Conservation (phyloP, 345 rosid species). For the Aethionema arabicum region DNA sequence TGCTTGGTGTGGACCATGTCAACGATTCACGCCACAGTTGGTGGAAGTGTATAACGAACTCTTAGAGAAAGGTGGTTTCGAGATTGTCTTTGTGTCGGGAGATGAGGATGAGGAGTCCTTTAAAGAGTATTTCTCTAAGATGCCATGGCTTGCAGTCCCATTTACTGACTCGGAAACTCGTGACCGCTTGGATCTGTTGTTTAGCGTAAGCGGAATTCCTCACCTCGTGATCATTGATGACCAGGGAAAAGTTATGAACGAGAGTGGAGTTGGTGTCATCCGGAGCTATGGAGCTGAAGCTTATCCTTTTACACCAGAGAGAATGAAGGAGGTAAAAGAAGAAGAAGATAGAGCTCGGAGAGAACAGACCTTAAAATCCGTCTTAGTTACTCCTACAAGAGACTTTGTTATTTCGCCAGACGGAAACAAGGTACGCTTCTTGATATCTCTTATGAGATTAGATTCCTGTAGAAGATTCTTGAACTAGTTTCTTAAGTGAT, state of each 20-base stretch:
- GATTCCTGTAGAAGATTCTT: background rate
- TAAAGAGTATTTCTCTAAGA: slow-evolving; percentile 56
- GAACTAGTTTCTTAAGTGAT: background rate
- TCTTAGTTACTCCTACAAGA: slow-evolving; percentile 52
- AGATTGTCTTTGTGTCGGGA: slow-evolving; percentile 57
- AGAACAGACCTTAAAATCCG: slow-evolving; percentile 56
- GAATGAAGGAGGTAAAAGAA: slow-evolving; percentile 60
- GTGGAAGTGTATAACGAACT: slow-evolving; percentile 56
- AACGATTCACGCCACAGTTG: slow-evolving; percentile 57
- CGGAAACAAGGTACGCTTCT: slow-evolving; percentile 48
- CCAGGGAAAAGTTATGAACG: slow-evolving; percentile 49
- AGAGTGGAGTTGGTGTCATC: slow-evolving; percentile 50
- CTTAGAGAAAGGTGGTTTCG: slow-evolving; percentile 49
- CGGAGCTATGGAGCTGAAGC: slow-evolving; percentile 62
- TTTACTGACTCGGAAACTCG: slow-evolving; percentile 61
- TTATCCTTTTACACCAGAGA: slow-evolving; percentile 65
- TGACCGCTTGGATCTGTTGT: slow-evolving; percentile 45
- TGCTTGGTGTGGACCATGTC: slow-evolving; percentile 83
- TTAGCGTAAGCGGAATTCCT: slow-evolving; percentile 70
- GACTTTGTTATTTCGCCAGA: slow-evolving; percentile 57
- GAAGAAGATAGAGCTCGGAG: slow-evolving; percentile 55
- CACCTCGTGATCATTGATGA: slow-evolving; percentile 67
- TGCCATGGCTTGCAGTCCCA: slow-evolving; percentile 92
- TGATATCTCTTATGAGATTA: background rate
- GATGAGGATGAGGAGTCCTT: slow-evolving; percentile 63